Evolutionary conservation across 345 rosid genomes (phyloP), one percentile per base, ranked within the genome.

Genomic region (Lepidium sativum): DNA sequence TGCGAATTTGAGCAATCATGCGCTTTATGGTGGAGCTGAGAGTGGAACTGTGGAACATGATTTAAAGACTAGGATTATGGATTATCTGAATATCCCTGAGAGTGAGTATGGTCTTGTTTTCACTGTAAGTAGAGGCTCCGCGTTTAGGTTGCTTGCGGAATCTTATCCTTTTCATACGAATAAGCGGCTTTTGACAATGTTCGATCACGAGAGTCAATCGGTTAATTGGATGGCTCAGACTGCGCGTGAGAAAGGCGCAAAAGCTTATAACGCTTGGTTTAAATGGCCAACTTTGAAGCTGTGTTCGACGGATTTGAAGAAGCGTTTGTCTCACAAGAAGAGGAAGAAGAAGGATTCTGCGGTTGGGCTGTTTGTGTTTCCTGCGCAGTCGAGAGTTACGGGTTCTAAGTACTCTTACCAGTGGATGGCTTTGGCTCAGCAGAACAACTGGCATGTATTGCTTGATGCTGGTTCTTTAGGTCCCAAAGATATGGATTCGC

Each of bases 401-500:
- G 92, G 96, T 32, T 83, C 90, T 15, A 88, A 88, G 84, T 88
- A 86, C 73, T 88, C 96, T 65, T 88, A 84, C 70, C 92, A 88
- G 71, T 88, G 96, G 96, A 86, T 88, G 96, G 82, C 92, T 23
- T 73, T 82, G 49, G 92, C 96, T 38, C 96, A 88, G 61, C 96
- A 88, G 73, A 84, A 86, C 69, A 77, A 84, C 63, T 88, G 87
- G 96, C 96, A 88, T 70, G 91, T 86, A 10, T 65, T 88, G 80
- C 83, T 88, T 38, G 96, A 88, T 59, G 89, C 96, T 5, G 96
- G 96, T 15, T 78, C 96, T 12, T 67, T 88, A 63, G 96, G 92
- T 68, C 96, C 96, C 23, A 88, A 88, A 80, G 96, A 88, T 73
- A 88, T 88, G 96, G 96, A 88, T 72, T 85, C 96, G 0, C 84